Conservation (phyloP, 2,329 filamentous ascomycete genomes). For the Cordyceps pruinosa region DNA sequence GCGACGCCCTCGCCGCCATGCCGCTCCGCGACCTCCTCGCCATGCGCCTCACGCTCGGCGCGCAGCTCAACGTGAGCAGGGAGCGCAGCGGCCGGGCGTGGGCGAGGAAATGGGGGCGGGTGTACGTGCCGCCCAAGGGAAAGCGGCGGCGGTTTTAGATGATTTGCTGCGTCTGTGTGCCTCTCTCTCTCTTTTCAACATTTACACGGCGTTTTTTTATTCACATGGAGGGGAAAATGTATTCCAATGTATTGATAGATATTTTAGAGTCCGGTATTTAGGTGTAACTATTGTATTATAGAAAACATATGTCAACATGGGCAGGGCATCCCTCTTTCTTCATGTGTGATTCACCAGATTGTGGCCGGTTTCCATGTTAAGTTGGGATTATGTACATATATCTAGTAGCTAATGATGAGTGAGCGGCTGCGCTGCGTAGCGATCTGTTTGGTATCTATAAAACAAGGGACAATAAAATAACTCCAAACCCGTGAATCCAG, state of each 20-base stretch:
- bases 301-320: neutral
- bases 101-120: neutral
- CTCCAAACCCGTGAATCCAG: neutral
- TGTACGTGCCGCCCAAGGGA: slow-evolving; percentile 2
- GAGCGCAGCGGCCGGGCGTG: neutral
- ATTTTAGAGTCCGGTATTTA: neutral
- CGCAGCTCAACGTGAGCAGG: slow-evolving; percentile 13
- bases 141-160: slow-evolving; percentile 1
- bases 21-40: slow-evolving; percentile 22
- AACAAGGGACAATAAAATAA: neutral
- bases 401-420: neutral
- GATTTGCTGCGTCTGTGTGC: neutral
- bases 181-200: neutral
- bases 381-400: too few species aligned
- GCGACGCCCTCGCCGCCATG: slow-evolving; percentile 21
- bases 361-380: too few species aligned
- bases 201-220: neutral
- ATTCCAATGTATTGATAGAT: neutral
- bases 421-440: neutral
- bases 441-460: slow-evolving; percentile 7
- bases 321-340: too few species aligned
- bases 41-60: slow-evolving; percentile 19
- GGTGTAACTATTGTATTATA: neutral
- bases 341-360: too few species aligned
- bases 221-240: neutral